Percentiles rank a stretch among this genome's conserved stretches.
phyloP scores from a whole-genome alignment of 176 grass and related monocot species.

The Otatea glauca region DNA sequence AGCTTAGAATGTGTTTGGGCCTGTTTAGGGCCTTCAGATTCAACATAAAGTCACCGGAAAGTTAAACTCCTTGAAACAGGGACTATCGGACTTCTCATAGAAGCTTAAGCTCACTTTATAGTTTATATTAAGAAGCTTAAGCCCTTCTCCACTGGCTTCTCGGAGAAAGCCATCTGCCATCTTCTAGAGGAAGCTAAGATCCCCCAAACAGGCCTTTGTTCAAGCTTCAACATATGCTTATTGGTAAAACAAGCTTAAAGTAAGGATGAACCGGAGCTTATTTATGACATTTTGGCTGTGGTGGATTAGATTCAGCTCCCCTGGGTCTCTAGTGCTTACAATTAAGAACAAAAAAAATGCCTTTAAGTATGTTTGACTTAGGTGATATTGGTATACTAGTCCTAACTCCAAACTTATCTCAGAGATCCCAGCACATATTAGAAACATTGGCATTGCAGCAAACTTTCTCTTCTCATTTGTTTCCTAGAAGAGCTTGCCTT shows the following conservation, averaged over 20 bases:
- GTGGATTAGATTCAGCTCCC: no score
- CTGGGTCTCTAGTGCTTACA: no score
- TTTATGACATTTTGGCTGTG: neutral
- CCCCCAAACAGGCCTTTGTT: neutral
- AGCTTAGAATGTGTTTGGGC: neutral
- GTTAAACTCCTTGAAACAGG: neutral
- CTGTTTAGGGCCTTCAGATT: neutral
- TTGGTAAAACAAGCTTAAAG: slow-evolving; percentile 2
- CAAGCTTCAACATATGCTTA: slow-evolving; percentile 7
- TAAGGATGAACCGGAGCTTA: neutral
- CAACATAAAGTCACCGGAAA: neutral
- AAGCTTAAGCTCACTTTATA: neutral
- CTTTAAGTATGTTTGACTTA: no score
- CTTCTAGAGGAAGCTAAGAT: neutral
- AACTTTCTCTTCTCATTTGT: no score
- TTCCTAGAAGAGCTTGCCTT: no score
- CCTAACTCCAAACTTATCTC: no score
- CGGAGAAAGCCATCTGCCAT: neutral
- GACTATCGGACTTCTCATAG: neutral
- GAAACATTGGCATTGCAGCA: no score
- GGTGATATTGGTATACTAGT: no score
- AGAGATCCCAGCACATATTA: no score
- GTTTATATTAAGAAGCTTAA: no score
- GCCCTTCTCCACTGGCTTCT: neutral
- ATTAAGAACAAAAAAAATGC: no score